Evolutionary conservation across 164 flowering plant genomes (phyloP).

Genomic region (Taxillus chinensis): DNA sequence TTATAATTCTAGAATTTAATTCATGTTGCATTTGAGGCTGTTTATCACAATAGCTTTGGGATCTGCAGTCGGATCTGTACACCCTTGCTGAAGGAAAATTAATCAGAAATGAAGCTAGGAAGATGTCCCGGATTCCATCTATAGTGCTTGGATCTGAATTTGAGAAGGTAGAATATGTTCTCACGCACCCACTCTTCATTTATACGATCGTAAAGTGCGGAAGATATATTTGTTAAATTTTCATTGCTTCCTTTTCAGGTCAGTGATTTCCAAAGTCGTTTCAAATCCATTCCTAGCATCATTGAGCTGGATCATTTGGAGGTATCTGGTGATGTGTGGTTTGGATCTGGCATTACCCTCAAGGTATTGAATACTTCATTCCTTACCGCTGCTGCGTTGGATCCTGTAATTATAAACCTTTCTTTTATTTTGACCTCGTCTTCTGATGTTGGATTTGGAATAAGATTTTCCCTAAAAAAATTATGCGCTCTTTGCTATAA

Average conservation of each 20-base stretch:
- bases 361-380: background rate
- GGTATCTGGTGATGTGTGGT: conserved; percentile 6
- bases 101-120: background rate
- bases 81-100: background rate
- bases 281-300: conserved; percentile 4
- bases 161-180: background rate
- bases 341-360: conserved; percentile 1
- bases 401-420: background rate
- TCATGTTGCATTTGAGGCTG: background rate
- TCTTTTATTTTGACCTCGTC: no score
- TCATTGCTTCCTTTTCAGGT: background rate
- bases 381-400: background rate
- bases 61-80: conserved; percentile 3
- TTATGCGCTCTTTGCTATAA: no score
- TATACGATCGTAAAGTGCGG: background rate
- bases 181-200: background rate
- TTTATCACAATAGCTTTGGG: background rate
- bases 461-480: no score
- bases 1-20: background rate
- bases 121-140: background rate
- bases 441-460: no score
- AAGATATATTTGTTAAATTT: background rate
- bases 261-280: background rate
- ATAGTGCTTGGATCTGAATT: conserved; percentile 2
- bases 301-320: conserved; percentile 3